These are phyloP conservation scores for Penicillium sp. DNA, from an alignment of 2,329 filamentous ascomycete species.

Conservation along the genomic window DNA sequence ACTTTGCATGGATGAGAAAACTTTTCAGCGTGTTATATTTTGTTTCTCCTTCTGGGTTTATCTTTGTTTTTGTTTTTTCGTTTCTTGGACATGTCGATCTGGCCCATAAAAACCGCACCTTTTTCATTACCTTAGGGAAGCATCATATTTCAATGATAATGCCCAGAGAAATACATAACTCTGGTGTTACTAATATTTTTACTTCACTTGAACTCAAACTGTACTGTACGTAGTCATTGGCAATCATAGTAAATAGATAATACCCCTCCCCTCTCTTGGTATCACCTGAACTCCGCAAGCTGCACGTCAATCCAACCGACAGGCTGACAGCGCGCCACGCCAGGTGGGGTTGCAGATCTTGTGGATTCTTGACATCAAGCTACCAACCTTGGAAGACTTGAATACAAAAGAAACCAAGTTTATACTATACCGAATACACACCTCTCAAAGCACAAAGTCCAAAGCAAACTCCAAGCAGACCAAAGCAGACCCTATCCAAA, in stretches of 20 bases:
- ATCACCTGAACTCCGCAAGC: neutral
- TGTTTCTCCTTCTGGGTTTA: slow-evolving; percentile 1
- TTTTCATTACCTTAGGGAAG: neutral
- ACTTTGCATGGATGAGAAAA: slow-evolving; percentile 26
- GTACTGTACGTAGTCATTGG: no score
- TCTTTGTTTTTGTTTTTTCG: neutral
- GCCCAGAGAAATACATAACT: slow-evolving; percentile 8
- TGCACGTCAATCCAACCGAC: slow-evolving; percentile 4
- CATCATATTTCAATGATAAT: slow-evolving; percentile 18
- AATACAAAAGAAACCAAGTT: no score
- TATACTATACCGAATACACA: no score
- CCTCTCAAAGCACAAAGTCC: no score
- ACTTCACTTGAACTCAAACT: no score
- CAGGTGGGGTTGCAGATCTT: slow-evolving; percentile 23
- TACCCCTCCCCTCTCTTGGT: no score
- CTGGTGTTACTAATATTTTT: slow-evolving; percentile 11
- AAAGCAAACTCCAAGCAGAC: neutral
- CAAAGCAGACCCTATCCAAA: no score
- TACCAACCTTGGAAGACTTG: no score
- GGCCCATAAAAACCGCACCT: slow-evolving; percentile 11
- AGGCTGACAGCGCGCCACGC: slow-evolving; percentile 24
- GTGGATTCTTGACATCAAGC: no score
- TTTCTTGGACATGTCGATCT: slow-evolving; percentile 14
- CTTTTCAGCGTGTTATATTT: slow-evolving; percentile 20
- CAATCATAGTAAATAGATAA: no score